phyloP scores from a whole-genome alignment of 1,139 yeast genomes.

The Saccharomyces pastorianus region DNA sequence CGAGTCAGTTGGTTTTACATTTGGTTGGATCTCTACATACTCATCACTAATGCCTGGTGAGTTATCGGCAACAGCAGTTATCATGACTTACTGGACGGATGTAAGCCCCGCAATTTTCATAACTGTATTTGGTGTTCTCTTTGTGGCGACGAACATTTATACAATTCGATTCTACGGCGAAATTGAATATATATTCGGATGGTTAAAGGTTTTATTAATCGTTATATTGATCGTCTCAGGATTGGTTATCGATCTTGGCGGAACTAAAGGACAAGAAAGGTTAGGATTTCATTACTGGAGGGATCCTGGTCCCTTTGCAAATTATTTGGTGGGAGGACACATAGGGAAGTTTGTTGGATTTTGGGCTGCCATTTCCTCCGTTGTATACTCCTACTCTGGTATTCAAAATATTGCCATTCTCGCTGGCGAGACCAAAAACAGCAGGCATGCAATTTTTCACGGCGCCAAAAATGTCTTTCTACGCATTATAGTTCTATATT shows the following conservation, averaged over 20 bases:
- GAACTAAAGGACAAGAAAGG: background rate
- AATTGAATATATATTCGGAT: conserved; percentile 38
- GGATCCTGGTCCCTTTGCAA: background rate
- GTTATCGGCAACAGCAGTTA: conserved; percentile 62
- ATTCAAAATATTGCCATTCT: conserved; percentile 70
- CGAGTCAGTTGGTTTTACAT: conserved; percentile 60
- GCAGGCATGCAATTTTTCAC: conserved; percentile 36
- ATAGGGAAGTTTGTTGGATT: conserved; percentile 37
- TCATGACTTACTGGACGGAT: conserved; percentile 39
- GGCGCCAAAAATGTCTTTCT: conserved; percentile 37
- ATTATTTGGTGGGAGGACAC: background rate
- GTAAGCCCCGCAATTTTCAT: conserved; percentile 42
- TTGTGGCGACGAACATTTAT: conserved; percentile 35
- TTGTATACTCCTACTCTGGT: conserved; percentile 74
- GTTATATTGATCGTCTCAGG: background rate
- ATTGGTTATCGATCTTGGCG: background rate
- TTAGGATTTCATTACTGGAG: background rate
- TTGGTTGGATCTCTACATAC: conserved; percentile 60
- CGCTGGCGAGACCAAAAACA: conserved; percentile 68
- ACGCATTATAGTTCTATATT: conserved; percentile 35
- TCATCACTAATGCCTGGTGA: conserved; percentile 46
- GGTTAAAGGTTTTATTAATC: conserved; percentile 41
- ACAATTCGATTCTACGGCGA: conserved; percentile 43
- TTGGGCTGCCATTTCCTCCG: conserved; percentile 57
- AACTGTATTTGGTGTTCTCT: conserved; percentile 36